Base-by-base conservation (phyloP, 345 rosid species). In the Lenwebbia sp. region DNA sequence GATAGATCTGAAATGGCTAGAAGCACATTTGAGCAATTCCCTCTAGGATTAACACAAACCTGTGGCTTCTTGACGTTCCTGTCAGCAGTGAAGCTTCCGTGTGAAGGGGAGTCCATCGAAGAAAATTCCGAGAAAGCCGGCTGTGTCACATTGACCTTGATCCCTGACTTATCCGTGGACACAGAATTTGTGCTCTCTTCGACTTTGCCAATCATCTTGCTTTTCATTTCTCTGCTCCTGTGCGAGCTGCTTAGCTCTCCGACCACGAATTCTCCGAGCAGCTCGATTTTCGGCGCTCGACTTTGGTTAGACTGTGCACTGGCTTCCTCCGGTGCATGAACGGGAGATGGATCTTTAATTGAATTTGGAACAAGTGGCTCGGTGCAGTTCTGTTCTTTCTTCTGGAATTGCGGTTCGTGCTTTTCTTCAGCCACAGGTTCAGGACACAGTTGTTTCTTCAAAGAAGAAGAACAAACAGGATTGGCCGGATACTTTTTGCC, bases 201-300 rank as follows among this genome's bases (percentile, higher is more conserved):
- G 65, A 60, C 87, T 49, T 91, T 90, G 14, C 47, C 41, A 22
- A 70, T 19, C 25, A 33, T 82, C 40, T 81, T 70, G 84, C 84
- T 70, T 41, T 76, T 84, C 74, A 84, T 33, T 55, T 41, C 56
- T 83, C 83, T 84, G 37, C 85, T 89, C 86, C 86, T 85, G 33
- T 82, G 44, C 81, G 88, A 58, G 87, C 86, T 89, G 82, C 91
- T 84, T 44, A 91, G 87, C 82, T 85, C 91, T 70, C 60, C 89
- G 19, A 92, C 88, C 26, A 12, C 91, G 85, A 93, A 89, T 81
- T 93, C 95, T 44, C 92, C 89, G 11, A 93, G 93, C 88, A 93
- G 86, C 91, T 90, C 91, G 54, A 90, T 83, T 13, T 87, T 83
- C 21, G 92, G 94, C n/a, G 87, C 91, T 33, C 37, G 84, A 51